Percentiles rank a stretch among this genome's conserved stretches.
Evolutionary conservation across 805 yeast genomes (phyloP).

Genomic region (Metschnikowia arizonensis): DNA sequence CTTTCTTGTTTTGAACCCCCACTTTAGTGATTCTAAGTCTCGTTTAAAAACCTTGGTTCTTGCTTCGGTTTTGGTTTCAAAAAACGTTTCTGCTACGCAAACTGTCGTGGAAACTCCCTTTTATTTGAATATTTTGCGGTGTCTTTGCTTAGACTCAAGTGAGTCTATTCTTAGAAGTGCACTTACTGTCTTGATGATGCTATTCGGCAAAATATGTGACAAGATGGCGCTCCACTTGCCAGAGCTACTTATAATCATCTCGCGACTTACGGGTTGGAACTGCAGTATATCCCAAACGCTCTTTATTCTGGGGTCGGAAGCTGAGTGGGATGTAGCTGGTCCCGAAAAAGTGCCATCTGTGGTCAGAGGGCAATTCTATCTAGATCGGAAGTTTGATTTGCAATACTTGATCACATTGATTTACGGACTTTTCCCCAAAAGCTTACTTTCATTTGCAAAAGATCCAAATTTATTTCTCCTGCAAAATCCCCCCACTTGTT

Average conservation of each 20-base stretch:
- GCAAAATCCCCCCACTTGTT: constrained; percentile 16
- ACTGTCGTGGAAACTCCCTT: constrained; percentile 33
- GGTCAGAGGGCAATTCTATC: constrained; percentile 9
- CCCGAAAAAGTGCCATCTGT: neutral
- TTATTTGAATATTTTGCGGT: constrained; percentile 34
- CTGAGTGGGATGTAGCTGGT: neutral
- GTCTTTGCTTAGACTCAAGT: constrained; percentile 39
- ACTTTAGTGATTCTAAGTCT: constrained; percentile 27
- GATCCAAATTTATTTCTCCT: constrained; percentile 37
- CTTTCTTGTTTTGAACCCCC: constrained; percentile 34
- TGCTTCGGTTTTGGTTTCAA: constrained; percentile 31
- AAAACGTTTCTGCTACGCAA: constrained; percentile 23
- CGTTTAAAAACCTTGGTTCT: constrained; percentile 40
- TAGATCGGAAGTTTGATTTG: constrained; percentile 24
- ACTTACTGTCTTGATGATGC: constrained; percentile 28
- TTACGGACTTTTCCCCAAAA: constrained; percentile 56
- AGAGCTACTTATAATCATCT: constrained; percentile 41
- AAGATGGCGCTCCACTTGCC: constrained; percentile 32
- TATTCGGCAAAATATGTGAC: constrained; percentile 42
- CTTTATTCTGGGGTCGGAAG: neutral
- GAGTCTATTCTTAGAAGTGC: constrained; percentile 38
- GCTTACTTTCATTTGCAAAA: constrained; percentile 40
- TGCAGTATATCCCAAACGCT: neutral
- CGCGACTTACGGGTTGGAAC: constrained; percentile 28
- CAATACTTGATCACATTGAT: constrained; percentile 44